Base-by-base conservation (phyloP, 75 land plant species). In the Pinus taeda region DNA sequence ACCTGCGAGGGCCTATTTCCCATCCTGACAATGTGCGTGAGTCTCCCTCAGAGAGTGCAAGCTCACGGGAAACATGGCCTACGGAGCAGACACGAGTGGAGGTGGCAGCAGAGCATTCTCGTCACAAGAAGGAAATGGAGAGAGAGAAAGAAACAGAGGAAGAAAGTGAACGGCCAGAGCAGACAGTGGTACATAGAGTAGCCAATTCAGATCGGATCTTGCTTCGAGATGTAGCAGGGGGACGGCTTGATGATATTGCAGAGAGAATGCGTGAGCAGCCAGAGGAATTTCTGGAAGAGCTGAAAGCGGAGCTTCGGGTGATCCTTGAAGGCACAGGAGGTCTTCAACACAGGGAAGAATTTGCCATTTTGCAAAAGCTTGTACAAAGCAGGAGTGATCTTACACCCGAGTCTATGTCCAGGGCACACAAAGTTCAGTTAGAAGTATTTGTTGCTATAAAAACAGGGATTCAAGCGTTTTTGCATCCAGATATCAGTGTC, bases 381-480 rank as follows among this genome's bases (percentile, higher is more conserved):
- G 88, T 96, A 22, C 95, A 87, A 74, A 72, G 84, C 22, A 88
- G 97, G 67, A 21, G 80, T 57, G 98, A 96, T 79, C 85, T 96
- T 67, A 88, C 89, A 14, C 91, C 88, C 4, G 93, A 90, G 63
- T 67, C 85, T 4, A 84, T 96, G 49, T 65, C 76, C 75, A 78
- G 87, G 69, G 93, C 98, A 26, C 92, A 96, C 67, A 73, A 90
- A 24, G 90, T 81, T 57, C 98, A 96, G 85, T 79, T 96, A 37
- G 97, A 96, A 76, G 90, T 96, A 62, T 83, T 96, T 30, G 98
- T 96, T 70, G 90, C 98, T 17, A 84, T 96, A 57, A 96, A 93
- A 57, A 94, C 91, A 33, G 98, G 98, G 45, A 96, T 96, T 59
- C 97, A 87, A 85, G 98, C 93, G 24, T 96, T 96, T 75, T 67